Conservation (phyloP, 2,329 filamentous ascomycete species). For the Paraphoma sp. region DNA sequence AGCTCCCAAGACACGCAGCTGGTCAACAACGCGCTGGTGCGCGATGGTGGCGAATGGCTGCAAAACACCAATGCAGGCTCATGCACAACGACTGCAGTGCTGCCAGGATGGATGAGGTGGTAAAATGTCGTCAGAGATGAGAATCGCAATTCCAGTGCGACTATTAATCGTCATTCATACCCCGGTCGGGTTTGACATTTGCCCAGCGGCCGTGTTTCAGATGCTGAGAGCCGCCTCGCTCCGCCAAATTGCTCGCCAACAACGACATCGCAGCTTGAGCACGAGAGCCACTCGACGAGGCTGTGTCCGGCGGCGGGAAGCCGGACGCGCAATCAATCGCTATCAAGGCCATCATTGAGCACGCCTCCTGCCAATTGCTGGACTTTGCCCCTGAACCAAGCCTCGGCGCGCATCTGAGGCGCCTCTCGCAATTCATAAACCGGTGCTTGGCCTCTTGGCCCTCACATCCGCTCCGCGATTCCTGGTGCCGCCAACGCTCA, state of each 20-base stretch:
- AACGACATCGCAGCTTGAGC: neutral
- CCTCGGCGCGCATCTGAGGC: slow-evolving; percentile 32
- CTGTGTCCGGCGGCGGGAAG: slow-evolving; percentile 27
- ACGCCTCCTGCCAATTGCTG: slow-evolving; percentile 21
- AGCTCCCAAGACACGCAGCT: slow-evolving; percentile 3
- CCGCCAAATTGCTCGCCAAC: slow-evolving; percentile 8
- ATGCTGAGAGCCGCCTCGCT: neutral
- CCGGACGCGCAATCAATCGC: slow-evolving; percentile 29
- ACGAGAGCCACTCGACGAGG: slow-evolving; percentile 25
- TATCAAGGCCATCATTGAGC: slow-evolving; percentile 20
- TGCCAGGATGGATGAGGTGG: neutral
- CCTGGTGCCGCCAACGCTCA: slow-evolving; percentile 34
- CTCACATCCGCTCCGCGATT: slow-evolving; percentile 35
- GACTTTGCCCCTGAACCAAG: slow-evolving; percentile 42
- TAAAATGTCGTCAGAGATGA: neutral
- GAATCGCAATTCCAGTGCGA: neutral
- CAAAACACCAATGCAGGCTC: slow-evolving; percentile 3
- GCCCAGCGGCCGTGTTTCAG: slow-evolving; percentile 8
- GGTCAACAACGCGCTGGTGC: neutral
- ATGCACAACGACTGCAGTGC: neutral
- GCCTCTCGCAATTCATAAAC: slow-evolving; percentile 33
- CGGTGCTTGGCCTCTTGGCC: slow-evolving; percentile 38
- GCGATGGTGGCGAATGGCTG: neutral
- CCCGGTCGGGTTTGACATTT: neutral
- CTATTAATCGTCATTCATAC: neutral